Evolutionary conservation across 2,329 filamentous ascomycete genomes (phyloP).

Genomic region (Scorias spongiosa): DNA sequence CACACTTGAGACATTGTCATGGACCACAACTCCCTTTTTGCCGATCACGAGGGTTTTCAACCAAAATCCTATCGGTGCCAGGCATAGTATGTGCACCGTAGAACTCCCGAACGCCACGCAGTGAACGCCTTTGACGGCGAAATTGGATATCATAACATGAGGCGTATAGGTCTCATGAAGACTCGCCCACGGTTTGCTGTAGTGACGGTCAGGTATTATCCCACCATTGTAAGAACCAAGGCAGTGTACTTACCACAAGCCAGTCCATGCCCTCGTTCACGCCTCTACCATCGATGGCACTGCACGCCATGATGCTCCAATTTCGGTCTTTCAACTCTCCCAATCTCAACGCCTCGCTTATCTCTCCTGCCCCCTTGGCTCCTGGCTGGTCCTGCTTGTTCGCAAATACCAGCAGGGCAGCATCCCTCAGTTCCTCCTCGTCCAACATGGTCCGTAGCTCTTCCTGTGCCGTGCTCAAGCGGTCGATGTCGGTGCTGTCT

Average conservation of each 20-base stretch:
- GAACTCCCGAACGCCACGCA: not conserved
- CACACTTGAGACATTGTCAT: too few relatives aligned
- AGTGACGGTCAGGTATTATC: not conserved
- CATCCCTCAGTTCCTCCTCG: conserved; percentile 90
- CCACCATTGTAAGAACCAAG: not conserved
- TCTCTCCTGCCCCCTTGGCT: conserved; percentile 90
- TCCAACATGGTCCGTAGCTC: conserved; percentile 91
- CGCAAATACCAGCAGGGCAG: conserved; percentile 83
- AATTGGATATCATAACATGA: not conserved
- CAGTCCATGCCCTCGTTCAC: conserved; percentile 98
- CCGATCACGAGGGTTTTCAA: too few relatives aligned
- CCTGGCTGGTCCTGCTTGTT: conserved; percentile 99
- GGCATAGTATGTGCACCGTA: not conserved
- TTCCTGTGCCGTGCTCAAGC: conserved; percentile 79
- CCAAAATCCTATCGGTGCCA: too few relatives aligned
- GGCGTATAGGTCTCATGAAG: conserved; percentile 2
- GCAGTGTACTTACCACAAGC: conserved; percentile 60
- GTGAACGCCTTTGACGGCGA: too few relatives aligned
- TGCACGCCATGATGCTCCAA: conserved; percentile 98
- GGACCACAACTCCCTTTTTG: too few relatives aligned
- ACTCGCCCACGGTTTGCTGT: conserved; percentile 14
- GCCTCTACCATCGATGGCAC: conserved; percentile 85
- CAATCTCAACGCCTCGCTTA: conserved; percentile 79
- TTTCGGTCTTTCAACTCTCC: conserved; percentile 90
- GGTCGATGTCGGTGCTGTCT: conserved; percentile 93